Base-by-base conservation (phyloP, 148 eudicot species). In the Drosera capensis region DNA sequence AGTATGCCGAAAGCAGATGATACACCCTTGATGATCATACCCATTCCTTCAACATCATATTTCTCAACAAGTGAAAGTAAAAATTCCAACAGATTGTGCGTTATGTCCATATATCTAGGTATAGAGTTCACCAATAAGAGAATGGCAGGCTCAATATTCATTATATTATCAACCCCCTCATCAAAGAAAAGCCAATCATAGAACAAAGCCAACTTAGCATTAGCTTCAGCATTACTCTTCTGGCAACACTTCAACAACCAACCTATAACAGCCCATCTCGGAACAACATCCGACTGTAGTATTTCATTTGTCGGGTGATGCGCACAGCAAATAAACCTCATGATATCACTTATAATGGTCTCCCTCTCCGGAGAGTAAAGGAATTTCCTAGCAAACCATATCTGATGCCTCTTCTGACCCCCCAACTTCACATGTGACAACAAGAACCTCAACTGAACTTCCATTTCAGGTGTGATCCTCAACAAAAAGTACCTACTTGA, bases 121-220 rank as follows among this genome's bases (percentile, higher is more conserved):
- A 88, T 46, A 38, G 97, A 88, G 56, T 84, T 66, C 39, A 80
- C 71, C 73, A 84, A 68, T 46, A 88, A 51, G 29, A 88, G 60
- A 50, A 88, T 60, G 19, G 81, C 92, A 45, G 97, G 97, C 71
- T 88, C 97, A 54, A 80, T 62, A 46, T 75, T 78, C 92, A 83
- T 80, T 15, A 83, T 28, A 25, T 56, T 69, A 49, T 88, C 94
- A 40, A 65, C 69, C 46, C 49, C 75, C 31, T 75, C 97, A 56
- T 77, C 68, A 49, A 80, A 88, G 71, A 88, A 88, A 50, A 88
- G 80, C 97, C 97, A 88, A 57, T 88, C 97, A 54, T 80, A 88
- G 42, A 88, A 75, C 54, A 84, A 63, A 19, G 87, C 80, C 46
- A 88, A 71, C 65, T 88, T 88, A 29, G 62, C 69, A 64, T 71